These are phyloP conservation scores for Coniochaeta prunicola DNA, from an alignment of 2,329 filamentous ascomycete species.

Conservation along the genomic window DNA sequence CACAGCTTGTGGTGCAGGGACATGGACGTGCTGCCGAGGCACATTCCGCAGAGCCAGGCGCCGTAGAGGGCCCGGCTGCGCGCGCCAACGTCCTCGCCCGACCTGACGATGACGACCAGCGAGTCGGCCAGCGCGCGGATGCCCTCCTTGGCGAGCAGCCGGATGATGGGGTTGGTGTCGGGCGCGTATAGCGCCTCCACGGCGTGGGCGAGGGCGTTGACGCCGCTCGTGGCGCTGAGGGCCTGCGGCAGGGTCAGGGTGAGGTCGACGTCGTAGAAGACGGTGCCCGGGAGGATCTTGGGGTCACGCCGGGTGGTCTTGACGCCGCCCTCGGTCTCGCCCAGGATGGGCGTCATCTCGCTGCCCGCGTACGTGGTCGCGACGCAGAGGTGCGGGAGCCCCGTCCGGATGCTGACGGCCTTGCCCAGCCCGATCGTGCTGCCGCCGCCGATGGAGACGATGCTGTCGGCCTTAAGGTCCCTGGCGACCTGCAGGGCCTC, in stretches of 20 bases:
- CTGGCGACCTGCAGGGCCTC: constrained; percentile 42
- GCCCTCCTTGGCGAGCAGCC: constrained; percentile 52
- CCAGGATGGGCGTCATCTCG: constrained; percentile 58
- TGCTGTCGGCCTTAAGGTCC: constrained; percentile 38
- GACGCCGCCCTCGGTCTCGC: constrained; percentile 49
- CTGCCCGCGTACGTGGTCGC: constrained; percentile 53
- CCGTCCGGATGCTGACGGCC: constrained; percentile 46
- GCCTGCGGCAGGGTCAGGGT: constrained; percentile 48
- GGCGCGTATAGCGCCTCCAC: constrained; percentile 57
- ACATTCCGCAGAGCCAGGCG: constrained; percentile 58
- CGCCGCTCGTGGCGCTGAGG: constrained; percentile 35
- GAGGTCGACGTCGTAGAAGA: constrained; percentile 58
- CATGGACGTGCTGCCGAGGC: constrained; percentile 53
- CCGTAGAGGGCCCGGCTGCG: constrained; percentile 50
- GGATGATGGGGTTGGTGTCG: constrained; percentile 54
- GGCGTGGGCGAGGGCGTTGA: constrained; percentile 12
- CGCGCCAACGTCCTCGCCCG: constrained; percentile 21
- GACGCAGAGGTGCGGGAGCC: constrained; percentile 33
- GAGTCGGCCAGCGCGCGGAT: constrained; percentile 43
- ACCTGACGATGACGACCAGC: constrained; percentile 22
- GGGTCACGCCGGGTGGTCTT: constrained; percentile 51
- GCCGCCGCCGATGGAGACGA: constrained; percentile 55
- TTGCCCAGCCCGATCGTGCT: constrained; percentile 56
- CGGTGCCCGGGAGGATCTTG: constrained; percentile 50
- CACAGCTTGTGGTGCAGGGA: constrained; percentile 61